A percentile compares a stretch with the other conserved stretches of the same genome.
These are phyloP conservation scores for Pleurotus tuber-regium DNA, from an alignment of 768 basidiomycete genomes.

Conservation along the genomic window DNA sequence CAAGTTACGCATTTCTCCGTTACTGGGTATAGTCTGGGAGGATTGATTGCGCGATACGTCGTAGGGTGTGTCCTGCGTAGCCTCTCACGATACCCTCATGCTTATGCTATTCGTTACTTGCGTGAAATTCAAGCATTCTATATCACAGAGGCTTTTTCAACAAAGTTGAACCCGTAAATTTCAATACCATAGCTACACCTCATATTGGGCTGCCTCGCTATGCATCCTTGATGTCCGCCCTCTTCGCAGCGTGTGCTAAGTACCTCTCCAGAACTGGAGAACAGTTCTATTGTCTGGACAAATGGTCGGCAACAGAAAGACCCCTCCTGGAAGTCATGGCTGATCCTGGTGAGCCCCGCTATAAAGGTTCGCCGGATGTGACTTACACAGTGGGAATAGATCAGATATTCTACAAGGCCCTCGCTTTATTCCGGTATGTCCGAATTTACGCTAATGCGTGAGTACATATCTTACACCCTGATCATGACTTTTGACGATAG, in stretches of 20 bases:
- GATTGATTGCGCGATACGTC: constrained; percentile 6
- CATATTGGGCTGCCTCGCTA: constrained; percentile 55
- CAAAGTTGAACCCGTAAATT: constrained; percentile 53
- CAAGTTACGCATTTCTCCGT: neutral
- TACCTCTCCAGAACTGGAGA: constrained; percentile 58
- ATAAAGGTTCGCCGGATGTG: constrained; percentile 1
- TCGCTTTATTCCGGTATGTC: neutral
- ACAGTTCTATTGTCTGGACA: constrained; percentile 52
- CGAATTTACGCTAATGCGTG: constrained; percentile 8
- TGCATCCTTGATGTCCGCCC: constrained; percentile 37
- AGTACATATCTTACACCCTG: neutral
- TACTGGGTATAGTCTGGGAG: constrained; percentile 5
- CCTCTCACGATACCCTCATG: no score
- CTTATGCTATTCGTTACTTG: no score
- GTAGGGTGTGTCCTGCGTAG: neutral
- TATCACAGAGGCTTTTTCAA: constrained; percentile 42
- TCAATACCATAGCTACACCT: constrained; percentile 64
- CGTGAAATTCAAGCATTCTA: neutral
- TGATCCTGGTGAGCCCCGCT: constrained; percentile 14
- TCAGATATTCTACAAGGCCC: constrained; percentile 7
- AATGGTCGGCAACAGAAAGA: constrained; percentile 48
- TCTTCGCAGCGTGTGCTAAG: constrained; percentile 42
- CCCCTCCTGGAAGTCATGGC: constrained; percentile 55
- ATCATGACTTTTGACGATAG: neutral
- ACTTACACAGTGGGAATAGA: neutral